Evolutionary conservation across 2,329 filamentous ascomycete genomes (phyloP).

Genomic region (Talaromyces sp.): DNA sequence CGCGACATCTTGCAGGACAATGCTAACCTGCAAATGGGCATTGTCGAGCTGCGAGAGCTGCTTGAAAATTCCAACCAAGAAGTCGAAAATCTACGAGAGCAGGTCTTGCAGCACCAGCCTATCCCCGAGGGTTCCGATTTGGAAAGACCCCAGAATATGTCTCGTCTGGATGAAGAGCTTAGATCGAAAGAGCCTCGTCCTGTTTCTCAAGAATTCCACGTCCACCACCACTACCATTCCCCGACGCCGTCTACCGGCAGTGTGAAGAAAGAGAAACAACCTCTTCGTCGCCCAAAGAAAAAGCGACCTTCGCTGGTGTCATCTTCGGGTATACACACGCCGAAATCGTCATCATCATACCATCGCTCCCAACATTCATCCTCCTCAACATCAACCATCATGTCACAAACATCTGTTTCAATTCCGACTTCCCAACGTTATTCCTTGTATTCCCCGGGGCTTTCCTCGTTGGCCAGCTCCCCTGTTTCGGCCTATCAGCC

Average conservation of each 20-base stretch:
- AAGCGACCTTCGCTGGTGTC: slow-evolving; percentile 55
- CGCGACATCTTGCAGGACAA: slow-evolving; percentile 95
- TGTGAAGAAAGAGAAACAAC: slow-evolving; percentile 44
- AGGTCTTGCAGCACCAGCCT: slow-evolving; percentile 66
- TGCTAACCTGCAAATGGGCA: slow-evolving; percentile 84
- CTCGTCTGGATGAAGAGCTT: slow-evolving; percentile 69
- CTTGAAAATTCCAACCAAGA: slow-evolving; percentile 89
- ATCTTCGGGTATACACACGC: slow-evolving; percentile 21
- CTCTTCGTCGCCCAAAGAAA: slow-evolving; percentile 62
- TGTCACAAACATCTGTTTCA: slow-evolving; percentile 60
- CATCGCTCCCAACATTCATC: slow-evolving; percentile 27
- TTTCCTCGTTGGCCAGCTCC: slow-evolving; percentile 75
- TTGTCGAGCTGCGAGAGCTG: slow-evolving; percentile 87
- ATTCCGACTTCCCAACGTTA: slow-evolving; percentile 45
- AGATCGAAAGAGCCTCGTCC: slow-evolving; percentile 46
- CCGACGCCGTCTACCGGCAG: slow-evolving; percentile 44
- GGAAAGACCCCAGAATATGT: slow-evolving; percentile 30
- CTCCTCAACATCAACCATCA: slow-evolving; percentile 53
- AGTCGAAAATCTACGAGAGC: slow-evolving; percentile 79
- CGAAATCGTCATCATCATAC: slow-evolving; percentile 29
- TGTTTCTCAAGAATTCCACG: slow-evolving; percentile 72
- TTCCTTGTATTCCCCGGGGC: slow-evolving; percentile 38
- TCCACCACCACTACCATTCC: slow-evolving; percentile 91
- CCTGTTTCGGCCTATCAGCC: slow-evolving; percentile 69
- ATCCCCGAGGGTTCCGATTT: neutral